Conservation (phyloP, 106 monocot species). For the Apostasia ramifera region DNA sequence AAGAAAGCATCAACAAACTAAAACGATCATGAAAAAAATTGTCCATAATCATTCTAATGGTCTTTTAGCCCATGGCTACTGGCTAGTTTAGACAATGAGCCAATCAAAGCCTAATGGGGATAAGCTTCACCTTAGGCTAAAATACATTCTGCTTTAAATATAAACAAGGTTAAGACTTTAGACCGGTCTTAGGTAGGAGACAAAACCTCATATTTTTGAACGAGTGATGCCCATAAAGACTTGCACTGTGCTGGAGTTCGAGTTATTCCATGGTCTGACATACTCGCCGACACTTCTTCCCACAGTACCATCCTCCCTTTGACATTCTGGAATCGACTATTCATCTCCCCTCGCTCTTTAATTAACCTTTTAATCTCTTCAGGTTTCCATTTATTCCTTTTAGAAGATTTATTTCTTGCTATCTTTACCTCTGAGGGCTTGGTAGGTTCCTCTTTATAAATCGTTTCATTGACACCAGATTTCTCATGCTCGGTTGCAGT, state of each 20-base stretch:
- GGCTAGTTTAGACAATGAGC: too few species aligned
- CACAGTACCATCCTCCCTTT: conserved; percentile 95
- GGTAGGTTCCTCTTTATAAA: conserved; percentile 7
- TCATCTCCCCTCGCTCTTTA: conserved; percentile 62
- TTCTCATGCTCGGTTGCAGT: conserved; percentile 11
- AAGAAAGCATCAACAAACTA: too few species aligned
- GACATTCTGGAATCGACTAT: conserved; percentile 57
- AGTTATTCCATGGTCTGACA: conserved; percentile 49
- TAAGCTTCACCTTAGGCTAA: neutral
- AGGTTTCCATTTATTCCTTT: conserved; percentile 84
- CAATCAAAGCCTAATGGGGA: neutral
- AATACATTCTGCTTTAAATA: neutral
- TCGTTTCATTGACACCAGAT: conserved; percentile 6
- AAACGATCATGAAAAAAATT: neutral
- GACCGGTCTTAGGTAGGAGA: neutral
- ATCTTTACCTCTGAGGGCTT: conserved; percentile 14
- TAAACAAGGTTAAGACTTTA: neutral
- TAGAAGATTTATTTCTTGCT: conserved; percentile 19
- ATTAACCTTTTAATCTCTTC: conserved; percentile 85
- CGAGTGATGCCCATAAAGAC: conserved; percentile 92
- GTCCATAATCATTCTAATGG: neutral
- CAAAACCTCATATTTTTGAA: conserved; percentile 93
- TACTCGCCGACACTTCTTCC: conserved; percentile 67
- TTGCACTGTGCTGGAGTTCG: conserved; percentile 91
- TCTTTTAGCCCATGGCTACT: too few species aligned